These are phyloP conservation scores for Trypanosoma avium DNA, from an alignment of 208 protist genomes.

Conservation along the genomic window DNA sequence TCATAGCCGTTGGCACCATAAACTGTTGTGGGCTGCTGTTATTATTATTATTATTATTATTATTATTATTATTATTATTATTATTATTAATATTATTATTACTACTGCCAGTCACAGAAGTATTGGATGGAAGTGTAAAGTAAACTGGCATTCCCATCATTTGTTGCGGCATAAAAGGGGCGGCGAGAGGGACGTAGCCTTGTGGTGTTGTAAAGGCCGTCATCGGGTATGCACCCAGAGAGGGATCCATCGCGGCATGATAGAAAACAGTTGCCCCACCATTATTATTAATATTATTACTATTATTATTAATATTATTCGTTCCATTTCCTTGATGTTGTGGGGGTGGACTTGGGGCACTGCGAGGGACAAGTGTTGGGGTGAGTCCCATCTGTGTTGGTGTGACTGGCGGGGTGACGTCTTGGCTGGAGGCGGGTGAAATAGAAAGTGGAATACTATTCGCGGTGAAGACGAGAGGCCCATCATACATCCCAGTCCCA, in stretches of 20 bases:
- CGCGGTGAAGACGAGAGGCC: background rate
- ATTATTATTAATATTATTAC: background rate
- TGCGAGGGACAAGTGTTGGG: background rate
- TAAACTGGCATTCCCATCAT: constrained; percentile 24
- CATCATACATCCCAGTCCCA: background rate
- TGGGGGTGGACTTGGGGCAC: background rate
- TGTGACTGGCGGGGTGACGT: constrained; percentile 18
- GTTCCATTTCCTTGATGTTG: no score
- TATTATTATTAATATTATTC: background rate
- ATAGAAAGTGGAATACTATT: constrained; percentile 7
- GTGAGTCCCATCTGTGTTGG: constrained; percentile 14
- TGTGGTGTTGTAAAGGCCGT: constrained; percentile 3
- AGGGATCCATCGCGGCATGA: background rate
- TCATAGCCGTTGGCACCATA: constrained; percentile 19
- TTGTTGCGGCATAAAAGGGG: background rate
- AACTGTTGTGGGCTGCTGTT: constrained; percentile 19
- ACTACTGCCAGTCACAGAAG: background rate
- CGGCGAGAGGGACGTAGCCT: constrained; percentile 3
- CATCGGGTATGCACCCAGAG: constrained; percentile 9
- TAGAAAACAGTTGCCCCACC: background rate
- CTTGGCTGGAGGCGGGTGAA: constrained; percentile 18
- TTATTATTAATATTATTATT: no score
- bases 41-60: no score
- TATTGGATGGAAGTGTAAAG: constrained; percentile 1
- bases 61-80: no score